Percentiles rank a stretch among this genome's conserved stretches.
Evolutionary conservation across 305 asterid genomes (phyloP).

Genomic region (Plantago coronopus): DNA sequence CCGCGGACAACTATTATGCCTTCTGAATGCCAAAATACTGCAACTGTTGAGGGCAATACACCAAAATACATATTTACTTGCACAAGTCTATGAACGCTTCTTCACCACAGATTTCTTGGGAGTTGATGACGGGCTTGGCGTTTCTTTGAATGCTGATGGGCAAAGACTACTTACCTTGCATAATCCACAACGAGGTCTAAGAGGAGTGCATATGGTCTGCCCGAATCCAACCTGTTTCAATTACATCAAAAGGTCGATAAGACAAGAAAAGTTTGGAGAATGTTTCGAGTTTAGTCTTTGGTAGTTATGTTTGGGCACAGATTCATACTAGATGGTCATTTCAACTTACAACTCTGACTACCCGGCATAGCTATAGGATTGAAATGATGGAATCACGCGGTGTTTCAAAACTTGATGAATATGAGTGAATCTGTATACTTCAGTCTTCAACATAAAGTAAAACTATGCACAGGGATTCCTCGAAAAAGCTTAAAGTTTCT

Average conservation of each 20-base stretch:
- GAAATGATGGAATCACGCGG: no score
- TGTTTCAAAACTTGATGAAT: neutral
- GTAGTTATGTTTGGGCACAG: no score
- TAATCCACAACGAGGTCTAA: constrained; percentile 73
- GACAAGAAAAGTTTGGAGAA: neutral
- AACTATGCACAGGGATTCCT: no score
- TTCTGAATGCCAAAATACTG: neutral
- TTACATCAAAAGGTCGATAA: neutral
- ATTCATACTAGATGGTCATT: no score
- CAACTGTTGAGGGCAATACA: neutral
- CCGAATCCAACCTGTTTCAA: constrained; percentile 81
- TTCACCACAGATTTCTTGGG: constrained; percentile 30
- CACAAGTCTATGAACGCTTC: constrained; percentile 17
- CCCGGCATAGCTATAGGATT: no score
- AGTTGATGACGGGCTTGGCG: constrained; percentile 46
- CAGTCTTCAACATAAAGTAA: no score
- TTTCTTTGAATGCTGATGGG: constrained; percentile 82
- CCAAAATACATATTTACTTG: neutral
- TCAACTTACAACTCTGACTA: no score
- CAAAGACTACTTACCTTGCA: constrained; percentile 65
- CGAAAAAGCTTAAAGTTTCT: no score
- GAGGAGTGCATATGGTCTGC: constrained; percentile 87
- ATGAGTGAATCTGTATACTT: neutral
- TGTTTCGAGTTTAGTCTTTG: neutral
- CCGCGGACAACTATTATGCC: neutral